Percentiles rank a stretch among this genome's conserved stretches.
Conservation (phyloP, 208 protist genomes). For the Acanthamoeba sp. region DNA sequence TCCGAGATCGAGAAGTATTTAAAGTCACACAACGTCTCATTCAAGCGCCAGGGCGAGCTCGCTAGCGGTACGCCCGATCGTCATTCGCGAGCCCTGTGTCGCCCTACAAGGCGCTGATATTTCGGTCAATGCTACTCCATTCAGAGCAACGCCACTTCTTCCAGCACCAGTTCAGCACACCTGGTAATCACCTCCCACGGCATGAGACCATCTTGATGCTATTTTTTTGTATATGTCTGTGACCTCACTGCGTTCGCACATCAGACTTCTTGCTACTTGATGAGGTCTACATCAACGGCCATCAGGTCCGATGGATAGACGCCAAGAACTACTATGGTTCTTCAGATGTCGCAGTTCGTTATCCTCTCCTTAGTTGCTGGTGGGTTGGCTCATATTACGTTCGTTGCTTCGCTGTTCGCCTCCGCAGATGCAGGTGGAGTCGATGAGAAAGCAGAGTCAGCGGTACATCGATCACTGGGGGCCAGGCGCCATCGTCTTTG, state of each 20-base stretch:
- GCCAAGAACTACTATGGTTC: slow-evolving; percentile 25
- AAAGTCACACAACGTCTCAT: background rate
- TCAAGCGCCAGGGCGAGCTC: background rate
- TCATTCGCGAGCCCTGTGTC: too few species aligned
- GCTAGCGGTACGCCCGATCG: background rate
- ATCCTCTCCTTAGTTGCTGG: background rate
- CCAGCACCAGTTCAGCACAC: background rate
- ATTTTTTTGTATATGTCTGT: background rate
- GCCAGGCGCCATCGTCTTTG: slow-evolving; percentile 4
- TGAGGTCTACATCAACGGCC: slow-evolving; percentile 16
- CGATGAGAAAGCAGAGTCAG: background rate
- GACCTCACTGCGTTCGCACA: too few species aligned
- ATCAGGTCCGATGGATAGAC: background rate
- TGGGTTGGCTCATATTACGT: background rate
- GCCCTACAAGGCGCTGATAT: too few species aligned
- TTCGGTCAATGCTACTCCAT: too few species aligned
- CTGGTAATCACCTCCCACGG: background rate
- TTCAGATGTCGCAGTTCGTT: background rate
- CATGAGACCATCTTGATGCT: too few species aligned
- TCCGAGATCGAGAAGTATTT: background rate
- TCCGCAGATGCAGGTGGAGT: background rate
- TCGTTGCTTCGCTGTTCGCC: background rate
- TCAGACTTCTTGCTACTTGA: slow-evolving; percentile 4
- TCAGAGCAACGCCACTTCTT: background rate
- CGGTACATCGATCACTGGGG: background rate